Base-by-base conservation (phyloP, 805 yeast species). In the Blastobotrys muscicola region DNA sequence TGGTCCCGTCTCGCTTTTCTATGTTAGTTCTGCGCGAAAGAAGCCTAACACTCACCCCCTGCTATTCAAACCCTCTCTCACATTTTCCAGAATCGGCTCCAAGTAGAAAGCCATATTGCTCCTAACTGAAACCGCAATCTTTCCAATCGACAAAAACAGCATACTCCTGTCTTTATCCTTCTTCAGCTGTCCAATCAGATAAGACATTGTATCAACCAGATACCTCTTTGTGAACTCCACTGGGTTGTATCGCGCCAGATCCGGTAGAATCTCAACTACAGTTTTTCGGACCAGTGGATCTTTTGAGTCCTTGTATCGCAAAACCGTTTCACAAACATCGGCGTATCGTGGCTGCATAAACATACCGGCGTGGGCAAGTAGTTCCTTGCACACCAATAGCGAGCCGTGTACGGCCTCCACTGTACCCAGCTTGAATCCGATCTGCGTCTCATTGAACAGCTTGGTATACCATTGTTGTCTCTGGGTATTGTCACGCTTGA, bases 341-440 rank as follows among this genome's bases (percentile, higher is more conserved):
- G 82, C 85, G 53, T 83, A 82, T 57, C 77, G 81, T 7, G 80
- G 75, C 41, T 74, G 74, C 58, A 90, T 69, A 52, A 82, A 80
- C 47, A 80, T 72, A 16, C 92, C 92, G 12, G 83, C 82, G 49
- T 79, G 73, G 42, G 72, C 66, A 10, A 89, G 72, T 12, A 90
- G 67, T 59, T 86, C 96, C 29, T 92, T 71, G 58, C 79, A 87
- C 0, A 85, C 92, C 33, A 90, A 66, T 15, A 90, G 65, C 0
- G 94, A 76, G 0, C 95, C 97, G 60, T 90, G 97, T n/a, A 85
- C 74, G 2, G 81, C 69, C 48, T 87, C 97, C 13, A 75, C 66
- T 0, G 76, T 61, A 33, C 67, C 69, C 8, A 61, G 41, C 37
- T 69, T 74, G 52, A 83, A 67, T 0, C 84, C 81, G 37, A 65